Percentiles rank a stretch among this genome's conserved stretches.
These are phyloP conservation scores for Lippia alba DNA, from an alignment of 305 asterid species.

Conservation along the genomic window DNA sequence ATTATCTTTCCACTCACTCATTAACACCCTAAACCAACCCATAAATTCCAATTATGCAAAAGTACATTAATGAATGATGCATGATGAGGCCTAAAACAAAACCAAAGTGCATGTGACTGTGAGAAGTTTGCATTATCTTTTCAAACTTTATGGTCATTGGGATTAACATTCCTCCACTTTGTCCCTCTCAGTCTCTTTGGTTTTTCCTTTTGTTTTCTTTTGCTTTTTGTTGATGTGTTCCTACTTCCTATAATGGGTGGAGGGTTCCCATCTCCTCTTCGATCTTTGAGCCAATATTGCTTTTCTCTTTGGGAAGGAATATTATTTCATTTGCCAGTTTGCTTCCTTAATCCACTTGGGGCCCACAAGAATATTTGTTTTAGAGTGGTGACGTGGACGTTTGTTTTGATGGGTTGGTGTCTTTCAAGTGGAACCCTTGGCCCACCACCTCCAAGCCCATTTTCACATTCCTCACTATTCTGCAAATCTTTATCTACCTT, in stretches of 20 bases:
- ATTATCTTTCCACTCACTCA: no score
- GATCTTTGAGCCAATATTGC: slow-evolving; percentile 57
- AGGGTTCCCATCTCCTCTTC: slow-evolving; percentile 49
- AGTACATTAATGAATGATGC: slow-evolving; percentile 53
- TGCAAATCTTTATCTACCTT: slow-evolving; percentile 31
- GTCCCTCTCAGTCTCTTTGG: slow-evolving; percentile 37
- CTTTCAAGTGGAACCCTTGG: slow-evolving; percentile 50
- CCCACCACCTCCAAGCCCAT: slow-evolving; percentile 55
- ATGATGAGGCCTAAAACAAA: slow-evolving; percentile 50
- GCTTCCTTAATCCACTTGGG: slow-evolving; percentile 52
- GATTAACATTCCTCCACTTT: slow-evolving; percentile 67
- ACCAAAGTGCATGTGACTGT: slow-evolving; percentile 52
- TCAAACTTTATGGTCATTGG: slow-evolving; percentile 45
- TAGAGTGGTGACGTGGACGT: slow-evolving; percentile 44
- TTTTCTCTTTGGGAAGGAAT: slow-evolving; percentile 57
- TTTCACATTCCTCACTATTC: slow-evolving; percentile 3
- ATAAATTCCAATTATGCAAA: no score
- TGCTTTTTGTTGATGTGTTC: slow-evolving; percentile 18
- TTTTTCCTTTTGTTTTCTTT: slow-evolving; percentile 17
- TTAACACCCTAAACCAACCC: no score
- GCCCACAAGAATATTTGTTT: slow-evolving; percentile 38
- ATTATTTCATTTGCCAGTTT: slow-evolving; percentile 40
- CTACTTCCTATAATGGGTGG: slow-evolving; percentile 41
- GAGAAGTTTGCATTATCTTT: slow-evolving; percentile 43
- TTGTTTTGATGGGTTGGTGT: slow-evolving; percentile 44